Conservation (phyloP, 78 protist genomes). For the Capsaspora owczarzaki region DNA sequence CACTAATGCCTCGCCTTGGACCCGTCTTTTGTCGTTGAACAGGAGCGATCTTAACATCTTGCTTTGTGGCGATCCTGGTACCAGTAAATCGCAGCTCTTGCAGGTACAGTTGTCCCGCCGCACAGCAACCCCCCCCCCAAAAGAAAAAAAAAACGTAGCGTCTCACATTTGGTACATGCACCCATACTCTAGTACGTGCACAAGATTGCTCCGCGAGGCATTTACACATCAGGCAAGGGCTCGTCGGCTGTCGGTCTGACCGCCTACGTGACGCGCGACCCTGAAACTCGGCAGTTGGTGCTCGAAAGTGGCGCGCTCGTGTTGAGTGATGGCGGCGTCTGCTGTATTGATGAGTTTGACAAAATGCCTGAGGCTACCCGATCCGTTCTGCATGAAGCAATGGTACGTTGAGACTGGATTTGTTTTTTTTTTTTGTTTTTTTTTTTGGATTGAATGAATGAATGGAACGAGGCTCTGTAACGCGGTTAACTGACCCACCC, state of each 20-base stretch:
- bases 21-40: too few species aligned
- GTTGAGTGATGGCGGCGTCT: conserved; percentile 91
- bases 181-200: conserved; percentile 89
- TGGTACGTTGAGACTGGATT: too few species aligned
- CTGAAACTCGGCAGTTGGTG: conserved; percentile 87
- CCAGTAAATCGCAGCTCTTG: conserved; percentile 96
- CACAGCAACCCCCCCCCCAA: too few species aligned
- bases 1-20: too few species aligned
- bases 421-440: too few species aligned
- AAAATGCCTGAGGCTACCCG: conserved; percentile 96
- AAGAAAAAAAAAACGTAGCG: too few species aligned
- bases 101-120: too few species aligned
- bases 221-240: conserved; percentile 99
- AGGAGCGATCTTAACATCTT: conserved; percentile 94
- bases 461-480: too few species aligned
- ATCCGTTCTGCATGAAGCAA: conserved; percentile 96
- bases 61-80: conserved; percentile 98
- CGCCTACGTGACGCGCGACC: conserved; percentile 92
- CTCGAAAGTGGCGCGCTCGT: conserved; percentile 93
- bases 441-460: too few species aligned
- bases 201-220: conserved; percentile 95
- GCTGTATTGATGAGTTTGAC: conserved; percentile 99
- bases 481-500: too few species aligned
- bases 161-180: too few species aligned
- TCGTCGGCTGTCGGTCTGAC: conserved; percentile 98